Base-by-base conservation (phyloP, 164 flowering plant species). In the Brasenia schreberi region DNA sequence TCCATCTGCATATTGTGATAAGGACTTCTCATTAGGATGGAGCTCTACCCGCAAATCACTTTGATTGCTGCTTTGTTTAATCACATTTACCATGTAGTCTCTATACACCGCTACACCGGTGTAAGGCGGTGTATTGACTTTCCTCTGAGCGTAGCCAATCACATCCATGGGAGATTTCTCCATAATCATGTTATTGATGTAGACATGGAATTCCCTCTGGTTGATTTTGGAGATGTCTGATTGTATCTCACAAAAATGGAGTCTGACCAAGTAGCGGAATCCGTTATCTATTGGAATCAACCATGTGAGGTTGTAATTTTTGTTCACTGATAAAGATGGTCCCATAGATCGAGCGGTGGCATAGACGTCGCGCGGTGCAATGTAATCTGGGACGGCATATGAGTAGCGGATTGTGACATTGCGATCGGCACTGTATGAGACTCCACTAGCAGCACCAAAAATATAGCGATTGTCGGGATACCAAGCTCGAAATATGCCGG, bases 1-100 rank as follows among this genome's bases (percentile, higher is more conserved):
- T 4, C 77, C 81, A 64, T 81, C 74, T 16, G 64, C 14, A 61
- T 33, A 70, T 0, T 0, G 2, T 7, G 77, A 23, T 10, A 2
- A 6, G 0, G 19, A 0, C 3, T 12, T 65, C 4, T 43, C 23
- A 7, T 60, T 11, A 2, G 81, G 75, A 62, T 77, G 81, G 10
- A 84, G 52, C 1, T 75, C 80, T n/a, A 84, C 62, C 87, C 85
- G 83, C 18, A 85, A 66, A 71, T 78, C 85, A 5, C 80, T 79
- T 45, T 45, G 6, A 2, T 45, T 45, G 53, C 53, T 12, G 14
- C 53, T 23, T 33, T 16, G 11, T 0, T 19, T 7, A n/a, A 61
- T 62, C 23, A 17, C 43, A 0, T 18, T 4, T 3, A 78, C 61
- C 6, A 66, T 42, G 49, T 69, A 79, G 23, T 79, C 81, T 62